phyloP scores from a whole-genome alignment of 495 filamentous ascomycete genomes.

The Eremomyces bilateralis region DNA sequence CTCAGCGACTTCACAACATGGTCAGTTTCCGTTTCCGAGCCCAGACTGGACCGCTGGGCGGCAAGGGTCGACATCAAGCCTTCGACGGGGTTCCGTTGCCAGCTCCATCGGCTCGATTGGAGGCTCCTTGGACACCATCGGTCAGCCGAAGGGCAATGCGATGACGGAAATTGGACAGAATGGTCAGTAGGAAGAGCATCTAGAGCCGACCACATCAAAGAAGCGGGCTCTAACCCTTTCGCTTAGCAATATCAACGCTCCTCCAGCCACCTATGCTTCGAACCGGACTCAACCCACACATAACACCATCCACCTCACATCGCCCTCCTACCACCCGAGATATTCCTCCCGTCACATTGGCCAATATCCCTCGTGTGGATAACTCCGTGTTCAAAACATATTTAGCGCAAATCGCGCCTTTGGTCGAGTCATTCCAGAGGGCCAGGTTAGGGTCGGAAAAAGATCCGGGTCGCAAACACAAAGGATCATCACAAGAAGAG shows the following conservation, averaged over 20 bases:
- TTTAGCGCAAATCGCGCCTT: constrained; percentile 52
- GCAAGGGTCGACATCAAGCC: constrained; percentile 21
- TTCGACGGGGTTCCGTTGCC: constrained; percentile 59
- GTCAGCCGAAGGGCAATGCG: constrained; percentile 29
- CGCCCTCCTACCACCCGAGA: constrained; percentile 75
- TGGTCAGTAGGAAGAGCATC: constrained; percentile 25
- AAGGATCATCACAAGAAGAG: constrained; percentile 27
- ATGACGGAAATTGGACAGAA: constrained; percentile 64
- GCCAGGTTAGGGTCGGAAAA: constrained; percentile 45
- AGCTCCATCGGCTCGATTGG: constrained; percentile 60
- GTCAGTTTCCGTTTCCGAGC: constrained; percentile 17
- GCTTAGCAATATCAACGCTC: constrained; percentile 69
- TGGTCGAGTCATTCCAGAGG: constrained; percentile 66
- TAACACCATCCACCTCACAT: constrained; percentile 42
- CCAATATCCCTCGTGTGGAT: constrained; percentile 72
- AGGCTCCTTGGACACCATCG: constrained; percentile 41
- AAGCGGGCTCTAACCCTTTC: background rate
- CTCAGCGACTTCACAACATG: constrained; percentile 8
- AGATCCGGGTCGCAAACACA: constrained; percentile 19
- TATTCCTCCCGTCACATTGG: constrained; percentile 83
- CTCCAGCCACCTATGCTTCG: constrained; percentile 79
- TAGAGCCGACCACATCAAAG: background rate
- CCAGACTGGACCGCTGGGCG: constrained; percentile 15
- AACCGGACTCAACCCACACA: constrained; percentile 62
- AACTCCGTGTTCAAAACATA: constrained; percentile 61